Evolutionary conservation across 108 stramenopile genomes (phyloP).

Genomic region (Pseudonitzschia pungens): DNA sequence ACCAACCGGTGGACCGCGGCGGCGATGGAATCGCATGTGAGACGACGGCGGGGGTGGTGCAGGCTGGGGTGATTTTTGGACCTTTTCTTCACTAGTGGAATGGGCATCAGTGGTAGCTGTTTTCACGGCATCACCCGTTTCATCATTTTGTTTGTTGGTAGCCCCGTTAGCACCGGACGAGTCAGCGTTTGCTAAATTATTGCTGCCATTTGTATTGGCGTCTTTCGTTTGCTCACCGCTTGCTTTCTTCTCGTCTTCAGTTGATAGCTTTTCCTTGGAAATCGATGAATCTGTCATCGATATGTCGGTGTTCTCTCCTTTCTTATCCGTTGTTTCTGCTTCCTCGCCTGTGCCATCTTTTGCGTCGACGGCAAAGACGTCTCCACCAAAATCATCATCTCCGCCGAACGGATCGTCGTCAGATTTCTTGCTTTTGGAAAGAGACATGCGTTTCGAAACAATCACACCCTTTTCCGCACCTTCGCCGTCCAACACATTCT

Average conservation of each 20-base stretch:
- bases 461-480: constrained; percentile 61
- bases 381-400: constrained; percentile 79
- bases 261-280: not conserved
- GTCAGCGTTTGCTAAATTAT: not conserved
- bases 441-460: constrained; percentile 47
- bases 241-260: constrained; percentile 2
- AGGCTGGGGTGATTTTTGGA: not conserved
- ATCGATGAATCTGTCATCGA: not conserved
- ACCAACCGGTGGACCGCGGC: constrained; percentile 79
- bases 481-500: constrained; percentile 55
- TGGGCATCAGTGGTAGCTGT: constrained; percentile 4
- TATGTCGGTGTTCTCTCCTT: constrained; percentile 1
- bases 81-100: constrained; percentile 12
- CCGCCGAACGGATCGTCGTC: constrained; percentile 66
- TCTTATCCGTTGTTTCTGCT: constrained; percentile 32
- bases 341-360: constrained; percentile 27
- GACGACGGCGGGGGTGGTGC: constrained; percentile 21
- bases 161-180: not conserved
- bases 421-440: constrained; percentile 29
- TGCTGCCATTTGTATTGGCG: too few species aligned
- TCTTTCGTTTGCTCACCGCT: not conserved
- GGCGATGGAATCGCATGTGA: constrained; percentile 39
- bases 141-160: not conserved
- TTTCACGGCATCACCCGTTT: constrained; percentile 5
- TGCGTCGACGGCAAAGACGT: constrained; percentile 76